Evolutionary conservation across 176 grass and related monocot genomes (phyloP).

Genomic region (Bonia amplexicaulis): DNA sequence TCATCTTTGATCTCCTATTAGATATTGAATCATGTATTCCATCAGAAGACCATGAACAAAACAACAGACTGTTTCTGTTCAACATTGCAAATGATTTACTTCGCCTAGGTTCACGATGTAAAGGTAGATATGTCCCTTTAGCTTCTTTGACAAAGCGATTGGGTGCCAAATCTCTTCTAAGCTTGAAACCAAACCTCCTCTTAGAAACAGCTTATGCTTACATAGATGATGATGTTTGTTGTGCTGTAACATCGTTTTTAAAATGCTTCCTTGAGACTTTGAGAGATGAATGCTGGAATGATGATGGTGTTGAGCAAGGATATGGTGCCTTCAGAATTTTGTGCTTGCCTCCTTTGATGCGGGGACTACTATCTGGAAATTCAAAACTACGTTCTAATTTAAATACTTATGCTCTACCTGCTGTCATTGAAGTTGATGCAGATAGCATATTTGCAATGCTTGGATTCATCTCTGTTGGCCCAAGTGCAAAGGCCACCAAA

Average conservation of each 20-base stretch:
- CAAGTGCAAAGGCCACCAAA: slow-evolving; percentile 40
- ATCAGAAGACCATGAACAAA: slow-evolving; percentile 37
- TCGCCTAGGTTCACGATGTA: slow-evolving; percentile 63
- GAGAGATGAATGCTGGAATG: slow-evolving; percentile 86
- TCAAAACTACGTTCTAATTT: slow-evolving; percentile 92
- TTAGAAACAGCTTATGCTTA: slow-evolving; percentile 84
- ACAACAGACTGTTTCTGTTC: slow-evolving; percentile 43
- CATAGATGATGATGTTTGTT: slow-evolving; percentile 90
- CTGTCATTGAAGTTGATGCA: slow-evolving; percentile 60
- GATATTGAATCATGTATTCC: slow-evolving; percentile 75
- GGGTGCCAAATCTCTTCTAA: slow-evolving; percentile 81
- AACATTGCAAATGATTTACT: slow-evolving; percentile 78
- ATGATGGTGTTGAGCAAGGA: slow-evolving; percentile 77
- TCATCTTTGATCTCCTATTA: slow-evolving; percentile 94
- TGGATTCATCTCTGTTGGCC: slow-evolving; percentile 80
- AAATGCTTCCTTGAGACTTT: slow-evolving; percentile 83
- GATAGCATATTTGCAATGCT: slow-evolving; percentile 98
- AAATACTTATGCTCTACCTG: slow-evolving; percentile 84
- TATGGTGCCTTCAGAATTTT: slow-evolving; percentile 67
- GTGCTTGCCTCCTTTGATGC: slow-evolving; percentile 75
- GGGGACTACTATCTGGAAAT: slow-evolving; percentile 70
- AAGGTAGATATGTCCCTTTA: slow-evolving; percentile 90
- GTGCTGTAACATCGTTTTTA: slow-evolving; percentile 80
- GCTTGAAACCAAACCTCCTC: slow-evolving; percentile 67
- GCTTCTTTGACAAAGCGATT: slow-evolving; percentile 85